Base-by-base conservation (phyloP, 1,284 basidiomycete genomes). In the Sporisorium graminicola region DNA sequence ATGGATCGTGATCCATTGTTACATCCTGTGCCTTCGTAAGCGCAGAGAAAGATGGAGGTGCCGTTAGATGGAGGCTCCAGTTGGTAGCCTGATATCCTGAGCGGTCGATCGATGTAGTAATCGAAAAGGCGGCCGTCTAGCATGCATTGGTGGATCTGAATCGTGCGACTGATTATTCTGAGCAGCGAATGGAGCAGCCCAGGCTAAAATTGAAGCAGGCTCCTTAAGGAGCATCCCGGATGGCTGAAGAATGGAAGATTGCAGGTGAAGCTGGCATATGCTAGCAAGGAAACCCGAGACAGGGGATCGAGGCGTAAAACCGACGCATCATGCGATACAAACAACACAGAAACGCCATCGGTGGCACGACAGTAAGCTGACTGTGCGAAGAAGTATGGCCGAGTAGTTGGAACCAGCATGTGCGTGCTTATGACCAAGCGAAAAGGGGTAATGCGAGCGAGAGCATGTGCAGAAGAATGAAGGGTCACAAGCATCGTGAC, bases 241-340 rank as follows among this genome's bases (percentile, higher is more conserved):
- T 40, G 14, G 20, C 50, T 37, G 24, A 5, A 27, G 5, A 26
- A 1, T n/a, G 5, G 26, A 27, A 33, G 33, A 26, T 51, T 51
- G 60, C 53, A 47, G 18, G 13, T 20, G 44, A 31, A 27, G 52
- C 56, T 47, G 33, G 58, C 42, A 40, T 35, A 26, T 44, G 43
- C 53, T 56, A n/a, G 46, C 14, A 12, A 16, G 52, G 27, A 49
- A 37, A 35, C 51, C 52, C 26, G 46, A 49, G 9, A 31, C 8
- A 27, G 22, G 14, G 26, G 47, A 35, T 43, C 33, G 52, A 26
- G 24, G 57, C 12, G 51, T 8, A 26, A 7, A 42, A 6, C 26
- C 33, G 24, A 42, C 58, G 65, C 68, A 27, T 52, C 56, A 60
- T 60, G 64, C 70, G 56, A 67, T 66, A 52, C 70, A 57, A 52